A percentile compares a stretch with the other conserved stretches of the same genome.
Conservation (phyloP, 2,329 filamentous ascomycete species). For the Aaosphaeria arxii region DNA sequence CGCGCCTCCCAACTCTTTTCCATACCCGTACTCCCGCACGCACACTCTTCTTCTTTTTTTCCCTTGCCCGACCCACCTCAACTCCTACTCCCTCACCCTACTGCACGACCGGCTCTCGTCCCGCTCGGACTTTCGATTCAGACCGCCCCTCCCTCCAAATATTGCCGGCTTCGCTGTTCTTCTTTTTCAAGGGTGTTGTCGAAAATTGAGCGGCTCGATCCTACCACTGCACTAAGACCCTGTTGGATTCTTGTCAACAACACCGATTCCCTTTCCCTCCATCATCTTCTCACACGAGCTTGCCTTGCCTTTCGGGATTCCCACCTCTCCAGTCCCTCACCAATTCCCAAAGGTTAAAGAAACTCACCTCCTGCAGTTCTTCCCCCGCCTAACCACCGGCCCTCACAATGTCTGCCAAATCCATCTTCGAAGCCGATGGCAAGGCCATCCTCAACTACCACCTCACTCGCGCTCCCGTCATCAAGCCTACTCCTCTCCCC, state of each 20-base stretch:
- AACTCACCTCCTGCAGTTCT: conserved; percentile 20
- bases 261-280: background rate
- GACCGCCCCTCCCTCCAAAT: conserved; percentile 4
- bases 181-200: conserved; percentile 1
- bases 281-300: background rate
- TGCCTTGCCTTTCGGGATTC: background rate
- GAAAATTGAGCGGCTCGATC: too few species aligned
- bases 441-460: conserved; percentile 99
- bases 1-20: background rate
- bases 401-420: conserved; percentile 83
- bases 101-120: conserved; percentile 11
- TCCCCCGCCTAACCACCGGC: conserved; percentile 5
- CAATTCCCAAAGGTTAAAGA: too few species aligned
- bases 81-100: conserved; percentile 11
- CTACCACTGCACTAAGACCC: too few species aligned
- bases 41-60: background rate
- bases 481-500: conserved; percentile 96
- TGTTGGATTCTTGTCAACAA: background rate
- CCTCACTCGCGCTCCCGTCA: conserved; percentile 93
- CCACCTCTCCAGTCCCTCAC: background rate
- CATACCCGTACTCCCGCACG: background rate
- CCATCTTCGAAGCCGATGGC: conserved; percentile 97
- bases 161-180: conserved; percentile 8
- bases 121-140: conserved; percentile 16
- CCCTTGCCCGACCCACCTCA: background rate